Evolutionary conservation across 306 rosid species (phyloP).

Genomic region (Acacia acuminata): DNA sequence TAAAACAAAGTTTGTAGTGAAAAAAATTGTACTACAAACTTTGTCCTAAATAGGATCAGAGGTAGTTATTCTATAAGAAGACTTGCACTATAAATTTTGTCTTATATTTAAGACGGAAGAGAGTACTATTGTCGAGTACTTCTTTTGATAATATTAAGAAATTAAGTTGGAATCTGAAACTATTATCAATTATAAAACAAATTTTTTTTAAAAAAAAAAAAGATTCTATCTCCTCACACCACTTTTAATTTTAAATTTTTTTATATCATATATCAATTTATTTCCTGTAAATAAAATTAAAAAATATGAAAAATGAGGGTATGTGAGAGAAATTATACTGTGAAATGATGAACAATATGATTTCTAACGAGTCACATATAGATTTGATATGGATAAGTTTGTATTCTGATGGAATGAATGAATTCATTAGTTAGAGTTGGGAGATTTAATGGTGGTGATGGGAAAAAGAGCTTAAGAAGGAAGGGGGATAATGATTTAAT

Average conservation of each 20-base stretch:
- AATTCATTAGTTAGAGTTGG: background rate
- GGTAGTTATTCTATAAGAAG: too few species aligned
- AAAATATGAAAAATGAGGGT: too few species aligned
- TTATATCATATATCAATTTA: background rate
- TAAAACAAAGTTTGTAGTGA: too few species aligned
- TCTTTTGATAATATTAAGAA: background rate
- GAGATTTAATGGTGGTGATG: background rate
- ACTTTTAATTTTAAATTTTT: background rate
- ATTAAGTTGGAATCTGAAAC: background rate
- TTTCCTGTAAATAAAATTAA: background rate
- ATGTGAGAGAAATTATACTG: background rate
- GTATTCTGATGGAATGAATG: background rate
- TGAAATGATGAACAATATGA: background rate
- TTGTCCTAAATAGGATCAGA: too few species aligned
- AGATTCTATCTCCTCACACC: background rate
- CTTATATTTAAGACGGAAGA: too few species aligned
- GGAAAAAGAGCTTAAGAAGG: background rate
- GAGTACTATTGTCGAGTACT: background rate
- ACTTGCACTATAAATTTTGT: too few species aligned
- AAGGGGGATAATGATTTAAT: background rate
- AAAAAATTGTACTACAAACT: too few species aligned
- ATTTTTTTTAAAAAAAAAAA: too few species aligned
- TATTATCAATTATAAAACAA: background rate
- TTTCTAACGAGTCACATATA: too few species aligned
- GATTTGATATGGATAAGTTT: background rate